Evolutionary conservation across 257 asterid genomes (phyloP), one percentile per base, ranked within the genome.

Genomic region (Salvia hispanica): DNA sequence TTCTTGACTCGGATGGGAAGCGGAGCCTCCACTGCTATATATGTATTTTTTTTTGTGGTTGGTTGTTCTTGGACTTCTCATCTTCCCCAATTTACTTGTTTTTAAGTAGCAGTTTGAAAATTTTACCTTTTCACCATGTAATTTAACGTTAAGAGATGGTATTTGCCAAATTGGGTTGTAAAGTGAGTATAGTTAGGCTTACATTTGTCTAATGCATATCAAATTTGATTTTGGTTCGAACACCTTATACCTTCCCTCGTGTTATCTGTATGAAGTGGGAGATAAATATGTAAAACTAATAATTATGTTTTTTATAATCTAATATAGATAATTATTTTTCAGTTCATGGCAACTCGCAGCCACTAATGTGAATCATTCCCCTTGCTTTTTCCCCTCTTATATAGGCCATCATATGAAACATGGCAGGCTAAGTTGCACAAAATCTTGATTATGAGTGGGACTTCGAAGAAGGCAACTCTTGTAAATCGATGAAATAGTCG

Each of bases 181-280:
- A 72, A 79, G 74, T 69, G 74, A 72, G 72, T 75, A 67, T 76
- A 69, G 84, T 64, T 65, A 62, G 77, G 71, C 64, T 61, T 64
- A 48, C 25, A 9, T 18, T 58, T 65, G 62, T 64, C 66, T 40
- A 46, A 15, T 56, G 52, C 72, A 47, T 37, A 28, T 67, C 61
- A 10, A 39, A 10, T 50, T 39, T 40, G 47, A 44, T 48, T 59
- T 34, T 65, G 62, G 11, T 13, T 58, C 16, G 65, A 34, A 52
- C 53, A 11, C 59, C 12, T 18, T 18, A 18, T 18, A 1, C 21
- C 21, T 18, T 18, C 21, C 21, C 21, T 18, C 34, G 9, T 9
- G 62, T 34, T 40, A 36, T 60, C 31, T 65, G 56, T 66, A 62
- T 61, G 47, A 71, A 66, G 14, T 70, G 55, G 70, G 69, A 67